Evolutionary conservation across 768 basidiomycete species (phyloP).

Genomic region (Trametes cinnabarina): DNA sequence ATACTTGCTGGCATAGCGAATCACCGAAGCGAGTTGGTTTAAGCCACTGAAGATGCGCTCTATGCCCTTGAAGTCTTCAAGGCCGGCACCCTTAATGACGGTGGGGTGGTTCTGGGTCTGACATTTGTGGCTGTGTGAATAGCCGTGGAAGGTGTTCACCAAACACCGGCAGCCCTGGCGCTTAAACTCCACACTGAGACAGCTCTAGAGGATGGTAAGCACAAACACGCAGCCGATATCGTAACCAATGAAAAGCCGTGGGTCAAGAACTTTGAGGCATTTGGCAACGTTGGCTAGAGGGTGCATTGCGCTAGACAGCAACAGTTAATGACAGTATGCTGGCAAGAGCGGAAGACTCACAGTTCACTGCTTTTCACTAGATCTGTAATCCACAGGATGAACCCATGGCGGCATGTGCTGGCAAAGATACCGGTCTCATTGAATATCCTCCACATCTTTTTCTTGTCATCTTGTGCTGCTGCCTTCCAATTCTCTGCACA

Average conservation of each 20-base stretch:
- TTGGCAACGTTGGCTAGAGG: too few species aligned
- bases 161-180: neutral
- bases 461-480: constrained; percentile 26
- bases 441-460: constrained; percentile 31
- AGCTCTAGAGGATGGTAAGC: neutral
- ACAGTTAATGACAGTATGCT: neutral
- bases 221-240: constrained; percentile 15
- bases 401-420: neutral
- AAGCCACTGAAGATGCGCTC: constrained; percentile 21
- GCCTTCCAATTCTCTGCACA: constrained; percentile 36
- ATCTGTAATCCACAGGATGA: neutral
- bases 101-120: constrained; percentile 21
- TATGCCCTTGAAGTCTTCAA: constrained; percentile 22
- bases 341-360: neutral
- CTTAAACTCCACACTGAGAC: neutral
- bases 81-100: constrained; percentile 11
- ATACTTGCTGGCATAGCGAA: constrained; percentile 18
- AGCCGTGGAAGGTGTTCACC: constrained; percentile 20
- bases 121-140: constrained; percentile 21
- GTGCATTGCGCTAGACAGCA: too few species aligned
- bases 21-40: constrained; percentile 12
- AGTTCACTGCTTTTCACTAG: neutral
- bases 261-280: neutral
- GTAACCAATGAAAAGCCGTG: neutral
- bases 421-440: neutral